Conservation (phyloP, 2,329 filamentous ascomycete species). For the Aspergillus ochraceoroseus region DNA sequence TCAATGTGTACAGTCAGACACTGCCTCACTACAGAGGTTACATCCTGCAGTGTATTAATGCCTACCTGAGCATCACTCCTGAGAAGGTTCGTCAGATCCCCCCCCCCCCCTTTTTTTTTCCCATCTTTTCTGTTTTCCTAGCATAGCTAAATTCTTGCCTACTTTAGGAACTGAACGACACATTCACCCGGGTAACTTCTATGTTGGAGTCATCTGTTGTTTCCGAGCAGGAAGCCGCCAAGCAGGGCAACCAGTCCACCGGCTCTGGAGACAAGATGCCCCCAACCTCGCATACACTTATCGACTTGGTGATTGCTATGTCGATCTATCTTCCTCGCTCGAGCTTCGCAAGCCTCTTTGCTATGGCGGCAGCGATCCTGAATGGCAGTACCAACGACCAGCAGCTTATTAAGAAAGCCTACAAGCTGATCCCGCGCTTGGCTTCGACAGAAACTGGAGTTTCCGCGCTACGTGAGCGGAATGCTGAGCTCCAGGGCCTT, state of each 20-base stretch:
- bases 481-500: constrained; percentile 72
- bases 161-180: constrained; percentile 68
- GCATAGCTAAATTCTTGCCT: too few species aligned
- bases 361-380: constrained; percentile 77
- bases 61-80: constrained; percentile 84
- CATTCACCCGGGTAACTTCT: constrained; percentile 78
- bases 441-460: constrained; percentile 73
- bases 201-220: constrained; percentile 72
- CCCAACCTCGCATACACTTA: constrained; percentile 86
- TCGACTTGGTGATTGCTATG: constrained; percentile 95
- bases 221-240: constrained; percentile 58
- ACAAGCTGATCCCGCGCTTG: constrained; percentile 91
- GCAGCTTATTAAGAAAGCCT: constrained; percentile 97
- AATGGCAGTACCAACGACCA: constrained; percentile 64
- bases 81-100: constrained; percentile 45
- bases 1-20: constrained; percentile 97
- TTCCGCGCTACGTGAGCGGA: constrained; percentile 70
- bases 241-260: constrained; percentile 60
- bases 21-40: constrained; percentile 85
- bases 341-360: constrained; percentile 79
- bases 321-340: constrained; percentile 85
- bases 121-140: constrained; percentile 2
- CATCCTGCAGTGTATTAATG: constrained; percentile 90
- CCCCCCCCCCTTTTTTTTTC: background rate
- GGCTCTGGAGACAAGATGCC: constrained; percentile 70